Conservation (phyloP, 2,329 filamentous ascomycete genomes). For the Aspergillus sp. region DNA sequence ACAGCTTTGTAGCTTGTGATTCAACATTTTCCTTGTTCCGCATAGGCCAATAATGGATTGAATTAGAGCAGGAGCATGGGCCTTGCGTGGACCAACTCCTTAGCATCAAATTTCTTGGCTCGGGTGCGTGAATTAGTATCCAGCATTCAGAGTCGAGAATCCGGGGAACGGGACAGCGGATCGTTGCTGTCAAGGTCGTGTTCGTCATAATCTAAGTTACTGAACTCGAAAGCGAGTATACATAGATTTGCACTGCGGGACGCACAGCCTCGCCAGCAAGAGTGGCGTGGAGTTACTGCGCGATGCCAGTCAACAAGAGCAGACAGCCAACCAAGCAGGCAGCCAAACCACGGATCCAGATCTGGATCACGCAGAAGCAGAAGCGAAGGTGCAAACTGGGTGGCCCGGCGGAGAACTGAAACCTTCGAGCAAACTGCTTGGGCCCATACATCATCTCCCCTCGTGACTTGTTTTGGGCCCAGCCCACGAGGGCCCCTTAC, state of each 20-base stretch:
- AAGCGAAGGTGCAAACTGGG: too few relatives aligned
- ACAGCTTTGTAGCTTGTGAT: not conserved
- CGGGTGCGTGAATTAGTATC: not conserved
- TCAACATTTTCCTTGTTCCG: not conserved
- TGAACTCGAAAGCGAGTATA: not conserved
- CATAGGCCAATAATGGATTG: not conserved
- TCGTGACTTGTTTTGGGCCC: constrained; percentile 10
- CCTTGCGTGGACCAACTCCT: not conserved
- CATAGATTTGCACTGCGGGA: not conserved
- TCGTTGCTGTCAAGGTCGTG: not conserved
- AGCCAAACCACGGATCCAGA: not conserved
- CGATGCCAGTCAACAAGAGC: not conserved
- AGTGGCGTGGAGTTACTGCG: not conserved
- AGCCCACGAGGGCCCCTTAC: constrained; percentile 12
- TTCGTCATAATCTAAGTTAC: not conserved
- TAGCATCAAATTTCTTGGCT: not conserved
- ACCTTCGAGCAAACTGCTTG: not conserved
- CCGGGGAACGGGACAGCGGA: not conserved
- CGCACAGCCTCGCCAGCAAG: not conserved
- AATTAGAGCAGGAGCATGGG: too few relatives aligned
- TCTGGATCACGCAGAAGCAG: constrained; percentile 1
- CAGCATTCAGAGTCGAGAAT: not conserved
- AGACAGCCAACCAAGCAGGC: not conserved
- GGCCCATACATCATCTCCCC: constrained; percentile 9
- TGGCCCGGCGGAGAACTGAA: not conserved